phyloP scores from a whole-genome alignment of 345 rosid genomes.

The Mallotus nudiflorus region DNA sequence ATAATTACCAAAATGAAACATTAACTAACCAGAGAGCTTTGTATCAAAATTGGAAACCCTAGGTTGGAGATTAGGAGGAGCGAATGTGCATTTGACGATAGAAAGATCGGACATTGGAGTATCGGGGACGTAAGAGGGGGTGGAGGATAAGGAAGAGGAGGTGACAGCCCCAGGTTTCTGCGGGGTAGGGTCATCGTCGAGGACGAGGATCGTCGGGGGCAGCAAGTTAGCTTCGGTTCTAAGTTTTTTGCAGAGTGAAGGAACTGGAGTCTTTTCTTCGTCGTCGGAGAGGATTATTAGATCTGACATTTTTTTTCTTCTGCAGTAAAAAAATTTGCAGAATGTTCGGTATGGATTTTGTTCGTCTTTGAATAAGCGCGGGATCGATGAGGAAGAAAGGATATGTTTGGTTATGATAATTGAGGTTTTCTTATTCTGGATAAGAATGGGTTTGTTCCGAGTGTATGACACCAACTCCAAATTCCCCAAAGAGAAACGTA shows the following conservation, averaged over 20 bases:
- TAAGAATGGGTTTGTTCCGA: too few species aligned
- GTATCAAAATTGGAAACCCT: slow-evolving; percentile 28
- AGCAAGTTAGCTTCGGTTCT: slow-evolving; percentile 21
- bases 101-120: slow-evolving; percentile 59
- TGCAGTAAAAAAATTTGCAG: not conserved
- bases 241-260: slow-evolving; percentile 40
- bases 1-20: not conserved
- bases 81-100: slow-evolving; percentile 39
- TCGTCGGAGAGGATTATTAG: slow-evolving; percentile 60
- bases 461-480: too few species aligned
- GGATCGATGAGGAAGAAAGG: not conserved
- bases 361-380: slow-evolving; percentile 15
- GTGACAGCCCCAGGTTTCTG: slow-evolving; percentile 37
- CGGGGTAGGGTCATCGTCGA: slow-evolving; percentile 65
- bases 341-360: not conserved
- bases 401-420: not conserved
- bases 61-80: slow-evolving; percentile 15
- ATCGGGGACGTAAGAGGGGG: slow-evolving; percentile 58
- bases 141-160: slow-evolving; percentile 6
- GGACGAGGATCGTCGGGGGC: slow-evolving; percentile 36
- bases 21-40: slow-evolving; percentile 41
- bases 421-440: not conserved
- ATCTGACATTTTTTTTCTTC: slow-evolving; percentile 32
- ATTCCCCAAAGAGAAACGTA: too few species aligned
- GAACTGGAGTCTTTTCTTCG: slow-evolving; percentile 45